Evolutionary conservation across 2,329 filamentous ascomycete genomes (phyloP), one percentile per base, ranked within the genome.

Genomic region (Aspergillus flavus): DNA sequence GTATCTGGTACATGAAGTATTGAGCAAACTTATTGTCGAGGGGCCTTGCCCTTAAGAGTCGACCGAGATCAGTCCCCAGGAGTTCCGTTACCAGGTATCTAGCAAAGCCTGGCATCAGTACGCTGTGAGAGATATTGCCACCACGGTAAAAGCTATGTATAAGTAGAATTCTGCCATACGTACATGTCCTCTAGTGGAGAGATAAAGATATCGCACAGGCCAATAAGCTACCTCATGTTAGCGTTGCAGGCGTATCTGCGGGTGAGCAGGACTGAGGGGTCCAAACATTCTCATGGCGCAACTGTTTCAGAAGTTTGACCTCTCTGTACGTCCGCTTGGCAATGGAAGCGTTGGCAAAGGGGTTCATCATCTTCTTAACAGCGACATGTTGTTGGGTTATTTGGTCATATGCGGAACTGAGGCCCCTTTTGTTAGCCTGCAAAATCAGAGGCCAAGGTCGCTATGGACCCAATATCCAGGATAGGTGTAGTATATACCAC

Each of bases 351-450:
- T 94, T 99, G 85, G 93, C 97, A 82, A 99, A 99, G 9, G 95
- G 95, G 85, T 98, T 98, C 94, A 99, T 98, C 77, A 99, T 99
- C 87, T 99, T 99, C 87, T 99, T 99, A 79, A 99, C 93, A 62
- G 95, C 95, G 65, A 99, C 95, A 81, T 93, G 92, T 80, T 97
- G 94, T 78, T 88, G 92, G 63, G 94, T 97, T 80, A 99, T 92
- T 83, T 97, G 93, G 80, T 99, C 95, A 82, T 93, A 94, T 61
- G 95, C 95, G 68, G 95, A 98, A 82, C 94, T 98, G 36, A 50
- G 48, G n/a, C 34, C 28, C 19, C n/a, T 26, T 14, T 6, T 36
- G 41, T 67, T 21, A 64, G 61, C 28, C 48, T 36, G 28, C 26
- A 39, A 55, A 45, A 28, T 36, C 34, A 54, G 28, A 4, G n/a